Conservation (phyloP, 768 basidiomycete species). For the Leccinum pellstonianum region DNA sequence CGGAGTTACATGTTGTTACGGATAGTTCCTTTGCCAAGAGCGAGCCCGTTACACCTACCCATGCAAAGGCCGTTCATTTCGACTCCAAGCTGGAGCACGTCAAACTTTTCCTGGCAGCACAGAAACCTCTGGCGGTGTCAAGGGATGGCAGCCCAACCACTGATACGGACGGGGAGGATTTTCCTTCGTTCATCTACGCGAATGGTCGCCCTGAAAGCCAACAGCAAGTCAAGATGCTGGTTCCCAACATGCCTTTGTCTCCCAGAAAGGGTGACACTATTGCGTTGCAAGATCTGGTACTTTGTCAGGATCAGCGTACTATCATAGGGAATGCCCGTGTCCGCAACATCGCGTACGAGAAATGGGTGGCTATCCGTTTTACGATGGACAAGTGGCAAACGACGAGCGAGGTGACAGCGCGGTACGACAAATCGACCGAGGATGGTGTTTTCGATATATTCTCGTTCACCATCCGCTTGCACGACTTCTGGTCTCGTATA, state of each 20-base stretch:
- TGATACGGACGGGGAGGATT: constrained; percentile 80
- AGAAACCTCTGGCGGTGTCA: constrained; percentile 91
- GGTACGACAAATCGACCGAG: constrained; percentile 48
- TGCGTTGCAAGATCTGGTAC: constrained; percentile 52
- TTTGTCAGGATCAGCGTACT: constrained; percentile 49
- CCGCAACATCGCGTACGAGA: constrained; percentile 83
- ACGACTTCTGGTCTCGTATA: constrained; percentile 71
- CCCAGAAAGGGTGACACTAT: constrained; percentile 43
- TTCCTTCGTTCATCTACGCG: constrained; percentile 67
- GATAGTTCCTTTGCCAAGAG: constrained; percentile 54
- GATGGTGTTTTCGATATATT: constrained; percentile 64
- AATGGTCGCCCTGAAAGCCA: constrained; percentile 29
- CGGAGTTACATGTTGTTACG: constrained; percentile 54
- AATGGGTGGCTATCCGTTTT: constrained; percentile 85
- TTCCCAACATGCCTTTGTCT: constrained; percentile 64
- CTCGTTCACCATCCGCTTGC: constrained; percentile 70
- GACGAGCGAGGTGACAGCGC: constrained; percentile 86
- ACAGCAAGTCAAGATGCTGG: constrained; percentile 53
- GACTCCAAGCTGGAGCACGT: constrained; percentile 90
- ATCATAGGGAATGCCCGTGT: constrained; percentile 78
- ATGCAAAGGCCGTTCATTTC: constrained; percentile 87
- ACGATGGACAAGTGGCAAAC: constrained; percentile 97
- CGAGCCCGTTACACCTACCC: constrained; percentile 78
- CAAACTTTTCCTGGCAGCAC: constrained; percentile 91
- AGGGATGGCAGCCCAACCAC: constrained; percentile 87